phyloP scores from a whole-genome alignment of 495 filamentous ascomycete species.

The Neurospora sp. region DNA sequence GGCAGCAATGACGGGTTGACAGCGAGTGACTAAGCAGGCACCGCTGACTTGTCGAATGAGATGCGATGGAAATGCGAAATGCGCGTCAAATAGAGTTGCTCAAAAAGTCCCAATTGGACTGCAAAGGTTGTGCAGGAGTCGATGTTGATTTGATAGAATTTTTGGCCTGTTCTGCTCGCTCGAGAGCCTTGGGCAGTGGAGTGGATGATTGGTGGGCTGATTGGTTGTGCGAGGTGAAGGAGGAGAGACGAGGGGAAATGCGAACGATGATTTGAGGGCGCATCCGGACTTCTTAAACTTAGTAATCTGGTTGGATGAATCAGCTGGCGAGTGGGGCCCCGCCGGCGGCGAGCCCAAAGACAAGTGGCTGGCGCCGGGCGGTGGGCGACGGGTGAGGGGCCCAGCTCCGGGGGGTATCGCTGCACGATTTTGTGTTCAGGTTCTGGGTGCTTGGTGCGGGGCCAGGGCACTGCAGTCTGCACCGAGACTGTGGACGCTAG shows the following conservation, averaged over 20 bases:
- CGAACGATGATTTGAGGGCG: slow-evolving; percentile 34
- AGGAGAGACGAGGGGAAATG: slow-evolving; percentile 29
- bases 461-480: not conserved
- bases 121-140: slow-evolving; percentile 12
- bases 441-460: slow-evolving; percentile 2
- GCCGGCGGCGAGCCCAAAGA: slow-evolving; percentile 4
- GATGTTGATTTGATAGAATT: slow-evolving; percentile 29
- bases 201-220: slow-evolving; percentile 27
- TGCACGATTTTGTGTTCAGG: slow-evolving; percentile 9
- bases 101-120: slow-evolving; percentile 23
- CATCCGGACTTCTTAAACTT: slow-evolving; percentile 26
- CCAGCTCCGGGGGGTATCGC: slow-evolving; percentile 13
- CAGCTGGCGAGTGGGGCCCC: slow-evolving; percentile 23
- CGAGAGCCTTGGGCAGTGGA: slow-evolving; percentile 18
- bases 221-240: slow-evolving; percentile 33
- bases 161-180: slow-evolving; percentile 17
- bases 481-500: not conserved
- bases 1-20: not conserved
- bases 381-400: slow-evolving; percentile 8
- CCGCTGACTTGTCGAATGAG: not conserved
- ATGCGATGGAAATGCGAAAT: not conserved
- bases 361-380: slow-evolving; percentile 15
- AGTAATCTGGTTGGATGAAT: slow-evolving; percentile 34
- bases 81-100: not conserved
- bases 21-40: slow-evolving; percentile 5